Evolutionary conservation across 2,329 filamentous ascomycete species (phyloP).

Genomic region (Shiraia sp.): DNA sequence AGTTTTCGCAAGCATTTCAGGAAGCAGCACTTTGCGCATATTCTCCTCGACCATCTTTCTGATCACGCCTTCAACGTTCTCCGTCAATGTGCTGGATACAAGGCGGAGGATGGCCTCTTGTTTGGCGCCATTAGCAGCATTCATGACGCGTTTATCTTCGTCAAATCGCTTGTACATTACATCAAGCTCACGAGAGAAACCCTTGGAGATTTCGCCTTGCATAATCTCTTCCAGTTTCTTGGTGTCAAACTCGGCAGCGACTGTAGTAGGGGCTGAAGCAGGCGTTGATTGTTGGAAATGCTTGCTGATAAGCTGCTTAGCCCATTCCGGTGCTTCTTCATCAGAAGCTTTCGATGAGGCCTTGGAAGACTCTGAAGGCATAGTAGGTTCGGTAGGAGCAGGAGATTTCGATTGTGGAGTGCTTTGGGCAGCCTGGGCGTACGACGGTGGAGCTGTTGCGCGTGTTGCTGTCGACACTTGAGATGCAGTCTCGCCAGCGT

Average conservation of each 20-base stretch:
- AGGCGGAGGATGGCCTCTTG: conserved; percentile 71
- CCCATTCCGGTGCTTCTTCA: conserved; percentile 42
- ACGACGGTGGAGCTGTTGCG: conserved; percentile 41
- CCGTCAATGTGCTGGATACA: conserved; percentile 69
- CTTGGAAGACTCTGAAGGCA: conserved; percentile 16
- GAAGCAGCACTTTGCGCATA: conserved; percentile 76
- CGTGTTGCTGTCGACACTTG: conserved; percentile 46
- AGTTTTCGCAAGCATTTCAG: conserved; percentile 70
- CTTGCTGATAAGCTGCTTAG: conserved; percentile 39
- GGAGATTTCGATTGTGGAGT: conserved; percentile 36
- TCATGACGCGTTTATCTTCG: conserved; percentile 69
- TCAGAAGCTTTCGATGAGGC: conserved; percentile 20
- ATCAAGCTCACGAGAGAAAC: conserved; percentile 54
- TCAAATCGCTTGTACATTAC: conserved; percentile 64
- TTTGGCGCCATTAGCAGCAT: conserved; percentile 65
- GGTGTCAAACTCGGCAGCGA: conserved; percentile 47
- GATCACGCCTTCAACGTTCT: conserved; percentile 76
- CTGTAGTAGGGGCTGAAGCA: conserved; percentile 15
- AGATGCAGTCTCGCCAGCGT: conserved; percentile 49
- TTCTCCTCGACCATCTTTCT: conserved; percentile 75
- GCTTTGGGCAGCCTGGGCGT: conserved; percentile 47
- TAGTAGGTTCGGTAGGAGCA: conserved; percentile 20
- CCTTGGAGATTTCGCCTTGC: conserved; percentile 54
- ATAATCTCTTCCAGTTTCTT: conserved; percentile 57
- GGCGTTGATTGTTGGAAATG: conserved; percentile 23